phyloP scores from a whole-genome alignment of 2,329 filamentous ascomycete genomes.

The Proliferodiscus dingleyae region DNA sequence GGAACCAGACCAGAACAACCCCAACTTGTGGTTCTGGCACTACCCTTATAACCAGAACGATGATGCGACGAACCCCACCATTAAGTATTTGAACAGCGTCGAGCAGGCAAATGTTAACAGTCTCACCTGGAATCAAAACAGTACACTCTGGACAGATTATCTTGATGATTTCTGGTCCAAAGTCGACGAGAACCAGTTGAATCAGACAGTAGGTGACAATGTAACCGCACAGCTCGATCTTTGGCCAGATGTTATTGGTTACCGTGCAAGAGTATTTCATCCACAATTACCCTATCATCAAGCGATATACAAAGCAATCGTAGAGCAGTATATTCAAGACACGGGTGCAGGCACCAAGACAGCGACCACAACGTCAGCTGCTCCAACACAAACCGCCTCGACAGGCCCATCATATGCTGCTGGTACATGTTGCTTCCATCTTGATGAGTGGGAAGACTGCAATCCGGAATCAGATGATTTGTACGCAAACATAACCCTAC shows the following conservation, averaged over 20 bases:
- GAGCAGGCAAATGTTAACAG: no score
- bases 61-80: not conserved
- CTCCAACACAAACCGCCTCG: not conserved
- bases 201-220: no score
- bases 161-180: not conserved
- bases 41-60: constrained; percentile 2
- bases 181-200: not conserved
- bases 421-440: not conserved
- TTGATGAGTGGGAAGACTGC: not conserved
- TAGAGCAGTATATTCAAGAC: not conserved
- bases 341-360: no score
- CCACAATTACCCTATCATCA: not conserved
- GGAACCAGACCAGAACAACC: constrained; percentile 6
- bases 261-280: not conserved
- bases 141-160: not conserved
- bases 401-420: not conserved
- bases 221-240: not conserved
- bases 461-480: not conserved
- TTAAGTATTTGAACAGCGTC: not conserved
- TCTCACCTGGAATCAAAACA: not conserved
- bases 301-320: not conserved
- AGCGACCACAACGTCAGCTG: not conserved
- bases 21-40: constrained; percentile 1
- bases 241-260: not conserved
- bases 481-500: not conserved